phyloP scores from a whole-genome alignment of 495 filamentous ascomycete species.

The Aspergillus egyptiacus region DNA sequence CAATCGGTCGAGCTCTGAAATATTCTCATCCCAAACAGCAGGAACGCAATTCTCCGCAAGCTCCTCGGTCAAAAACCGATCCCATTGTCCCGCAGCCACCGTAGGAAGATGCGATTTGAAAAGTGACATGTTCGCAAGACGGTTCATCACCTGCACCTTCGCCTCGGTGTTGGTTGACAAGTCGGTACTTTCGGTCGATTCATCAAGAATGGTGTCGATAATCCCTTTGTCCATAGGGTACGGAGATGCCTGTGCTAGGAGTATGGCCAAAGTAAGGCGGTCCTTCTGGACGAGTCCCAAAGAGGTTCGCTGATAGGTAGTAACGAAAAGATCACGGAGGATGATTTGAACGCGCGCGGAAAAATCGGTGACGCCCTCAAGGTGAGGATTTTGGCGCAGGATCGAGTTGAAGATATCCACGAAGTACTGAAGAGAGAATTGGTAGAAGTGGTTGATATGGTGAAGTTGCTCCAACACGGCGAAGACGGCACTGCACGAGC shows the following conservation, averaged over 20 bases:
- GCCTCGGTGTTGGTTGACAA: constrained; percentile 61
- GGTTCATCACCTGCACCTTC: constrained; percentile 62
- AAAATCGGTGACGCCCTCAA: constrained; percentile 67
- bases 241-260: constrained; percentile 88
- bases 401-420: constrained; percentile 95
- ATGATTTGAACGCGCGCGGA: constrained; percentile 77
- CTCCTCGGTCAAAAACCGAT: constrained; percentile 76
- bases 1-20: constrained; percentile 62
- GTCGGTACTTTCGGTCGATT: constrained; percentile 68
- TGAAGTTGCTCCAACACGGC: constrained; percentile 95
- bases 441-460: constrained; percentile 98
- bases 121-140: constrained; percentile 58
- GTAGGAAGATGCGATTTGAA: constrained; percentile 68
- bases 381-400: constrained; percentile 69
- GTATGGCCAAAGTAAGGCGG: constrained; percentile 88
- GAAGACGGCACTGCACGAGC: constrained; percentile 93
- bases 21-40: constrained; percentile 60
- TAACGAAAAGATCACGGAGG: constrained; percentile 79
- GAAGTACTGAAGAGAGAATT: constrained; percentile 98
- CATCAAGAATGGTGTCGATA: constrained; percentile 80
- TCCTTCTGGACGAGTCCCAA: constrained; percentile 92
- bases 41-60: constrained; percentile 86
- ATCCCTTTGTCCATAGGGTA: constrained; percentile 88
- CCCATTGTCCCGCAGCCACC: constrained; percentile 61
- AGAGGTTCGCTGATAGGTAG: constrained; percentile 87